phyloP scores from a whole-genome alignment of 768 basidiomycete genomes.

The Neoboletus subvelutipes region DNA sequence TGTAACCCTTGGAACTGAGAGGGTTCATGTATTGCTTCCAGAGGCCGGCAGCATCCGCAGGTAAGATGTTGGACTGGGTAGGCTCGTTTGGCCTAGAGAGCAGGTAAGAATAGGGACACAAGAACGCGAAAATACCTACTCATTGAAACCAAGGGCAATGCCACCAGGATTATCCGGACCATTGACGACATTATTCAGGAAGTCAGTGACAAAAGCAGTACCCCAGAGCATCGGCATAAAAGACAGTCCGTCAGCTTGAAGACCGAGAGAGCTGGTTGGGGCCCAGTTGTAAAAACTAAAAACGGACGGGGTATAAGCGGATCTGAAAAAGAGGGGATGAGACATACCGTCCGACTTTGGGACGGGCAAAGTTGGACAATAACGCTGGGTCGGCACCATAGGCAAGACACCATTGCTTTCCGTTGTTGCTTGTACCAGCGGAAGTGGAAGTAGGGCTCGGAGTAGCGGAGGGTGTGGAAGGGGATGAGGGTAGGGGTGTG shows the following conservation, averaged over 20 bases:
- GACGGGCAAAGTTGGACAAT: constrained; percentile 54
- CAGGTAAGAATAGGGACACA: constrained; percentile 2
- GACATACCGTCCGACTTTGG: constrained; percentile 44
- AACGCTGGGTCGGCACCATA: not conserved
- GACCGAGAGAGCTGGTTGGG: no score
- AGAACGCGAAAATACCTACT: constrained; percentile 45
- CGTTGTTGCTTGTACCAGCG: not conserved
- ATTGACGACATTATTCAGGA: constrained; percentile 40
- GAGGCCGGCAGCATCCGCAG: constrained; percentile 45
- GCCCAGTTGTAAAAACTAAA: constrained; percentile 48
- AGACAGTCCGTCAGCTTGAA: no score
- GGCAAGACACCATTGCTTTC: constrained; percentile 53
- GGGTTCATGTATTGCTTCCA: constrained; percentile 67
- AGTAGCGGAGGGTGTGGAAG: not conserved
- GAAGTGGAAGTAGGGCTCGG: constrained; percentile 3
- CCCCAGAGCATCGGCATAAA: constrained; percentile 71
- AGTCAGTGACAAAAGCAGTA: constrained; percentile 41
- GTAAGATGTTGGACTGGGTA: constrained; percentile 59
- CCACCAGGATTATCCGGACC: constrained; percentile 29
- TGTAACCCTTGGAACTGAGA: constrained; percentile 54
- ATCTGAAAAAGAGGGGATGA: not conserved
- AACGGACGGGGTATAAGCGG: not conserved
- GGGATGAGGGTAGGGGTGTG: not conserved
- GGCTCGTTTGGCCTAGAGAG: constrained; percentile 61
- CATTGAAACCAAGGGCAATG: constrained; percentile 64